Conservation (phyloP, 495 filamentous ascomycete genomes). For the Pseudevernia furfuracea region DNA sequence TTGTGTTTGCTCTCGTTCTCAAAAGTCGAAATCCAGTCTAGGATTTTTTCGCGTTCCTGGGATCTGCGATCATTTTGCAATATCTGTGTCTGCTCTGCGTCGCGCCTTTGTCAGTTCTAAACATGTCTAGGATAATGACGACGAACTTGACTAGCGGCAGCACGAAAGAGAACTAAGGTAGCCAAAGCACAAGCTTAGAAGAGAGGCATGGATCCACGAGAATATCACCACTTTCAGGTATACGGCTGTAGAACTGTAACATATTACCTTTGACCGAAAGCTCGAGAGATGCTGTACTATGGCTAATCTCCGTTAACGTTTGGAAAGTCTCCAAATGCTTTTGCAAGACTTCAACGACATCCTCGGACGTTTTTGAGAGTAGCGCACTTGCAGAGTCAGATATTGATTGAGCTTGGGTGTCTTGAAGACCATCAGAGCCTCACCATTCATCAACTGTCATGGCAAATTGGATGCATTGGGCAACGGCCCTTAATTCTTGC, state of each 20-base stretch:
- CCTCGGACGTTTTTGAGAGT: conserved; percentile 14
- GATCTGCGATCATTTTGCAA: not conserved
- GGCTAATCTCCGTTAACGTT: not conserved
- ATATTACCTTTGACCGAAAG: conserved; percentile 4
- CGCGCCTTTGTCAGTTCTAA: not conserved
- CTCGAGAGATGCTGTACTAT: conserved; percentile 1
- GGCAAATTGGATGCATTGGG: conserved; percentile 19
- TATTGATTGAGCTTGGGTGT: not conserved
- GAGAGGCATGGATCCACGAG: not conserved
- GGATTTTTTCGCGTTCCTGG: conserved; percentile 9
- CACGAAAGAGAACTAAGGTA: not conserved
- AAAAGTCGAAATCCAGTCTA: conserved; percentile 16
- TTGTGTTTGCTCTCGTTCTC: conserved; percentile 13
- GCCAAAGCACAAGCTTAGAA: not conserved
- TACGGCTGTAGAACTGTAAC: not conserved
- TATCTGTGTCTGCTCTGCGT: not conserved
- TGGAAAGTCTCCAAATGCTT: conserved; percentile 14
- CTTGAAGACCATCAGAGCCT: not conserved
- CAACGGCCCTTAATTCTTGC: conserved; percentile 9
- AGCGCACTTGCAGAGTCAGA: conserved; percentile 9
- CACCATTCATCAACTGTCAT: conserved; percentile 14
- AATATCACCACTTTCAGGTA: not conserved
- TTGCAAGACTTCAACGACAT: conserved; percentile 14
- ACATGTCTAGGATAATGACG: not conserved
- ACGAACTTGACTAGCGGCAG: not conserved